These are phyloP conservation scores for Polytrichum formosum DNA, from an alignment of 225 moss, liverwort and hornwort species.

Conservation along the genomic window DNA sequence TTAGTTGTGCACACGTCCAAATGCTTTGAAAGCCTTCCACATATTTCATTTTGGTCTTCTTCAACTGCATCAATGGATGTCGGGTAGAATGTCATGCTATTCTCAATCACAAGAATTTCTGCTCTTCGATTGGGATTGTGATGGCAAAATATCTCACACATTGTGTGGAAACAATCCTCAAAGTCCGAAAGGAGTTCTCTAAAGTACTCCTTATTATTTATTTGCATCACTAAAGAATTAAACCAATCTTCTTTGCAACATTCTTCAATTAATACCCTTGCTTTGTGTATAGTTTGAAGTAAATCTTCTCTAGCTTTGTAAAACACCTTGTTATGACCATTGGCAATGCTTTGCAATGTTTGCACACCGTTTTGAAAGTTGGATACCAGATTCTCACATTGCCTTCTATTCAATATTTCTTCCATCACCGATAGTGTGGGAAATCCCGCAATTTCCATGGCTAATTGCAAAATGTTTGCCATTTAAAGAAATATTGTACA, in stretches of 20 bases:
- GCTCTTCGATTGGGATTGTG: neutral
- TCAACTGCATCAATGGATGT: neutral
- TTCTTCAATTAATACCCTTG: neutral
- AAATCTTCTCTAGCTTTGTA: neutral
- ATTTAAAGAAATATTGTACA: no score
- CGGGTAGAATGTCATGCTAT: neutral
- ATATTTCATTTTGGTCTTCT: neutral
- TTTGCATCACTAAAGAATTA: neutral
- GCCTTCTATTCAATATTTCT: neutral
- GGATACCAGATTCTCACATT: neutral
- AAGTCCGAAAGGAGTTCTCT: neutral
- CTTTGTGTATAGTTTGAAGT: neutral
- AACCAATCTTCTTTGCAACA: conserved; percentile 1
- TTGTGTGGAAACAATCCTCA: neutral
- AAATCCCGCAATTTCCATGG: no score
- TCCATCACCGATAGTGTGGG: neutral
- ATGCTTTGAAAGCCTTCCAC: neutral
- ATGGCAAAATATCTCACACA: neutral
- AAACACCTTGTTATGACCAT: neutral
- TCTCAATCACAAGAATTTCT: neutral
- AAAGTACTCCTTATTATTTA: neutral
- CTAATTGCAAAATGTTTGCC: no score
- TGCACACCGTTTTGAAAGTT: neutral
- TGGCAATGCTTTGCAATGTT: neutral
- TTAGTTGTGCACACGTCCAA: neutral